These are phyloP conservation scores for Eimeria necatrix DNA, from an alignment of 169 alveolate species.

Conservation along the genomic window DNA sequence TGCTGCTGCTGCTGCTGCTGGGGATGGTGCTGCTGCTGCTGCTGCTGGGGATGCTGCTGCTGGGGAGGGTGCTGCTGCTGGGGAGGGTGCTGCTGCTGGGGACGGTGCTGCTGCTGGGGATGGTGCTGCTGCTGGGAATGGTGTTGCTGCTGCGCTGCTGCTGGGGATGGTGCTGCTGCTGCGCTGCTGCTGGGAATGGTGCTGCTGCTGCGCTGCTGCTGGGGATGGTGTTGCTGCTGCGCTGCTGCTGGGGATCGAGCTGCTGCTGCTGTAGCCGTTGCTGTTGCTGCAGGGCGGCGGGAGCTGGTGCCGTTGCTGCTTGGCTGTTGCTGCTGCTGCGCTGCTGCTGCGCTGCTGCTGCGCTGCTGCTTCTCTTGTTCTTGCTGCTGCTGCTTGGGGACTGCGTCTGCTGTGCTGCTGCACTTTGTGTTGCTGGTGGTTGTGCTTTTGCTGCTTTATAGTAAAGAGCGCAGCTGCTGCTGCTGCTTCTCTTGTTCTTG, in stretches of 20 bases:
- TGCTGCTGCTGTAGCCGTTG: neutral
- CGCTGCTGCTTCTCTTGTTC: neutral
- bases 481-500: too few relatives aligned
- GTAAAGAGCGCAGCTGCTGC: too few relatives aligned
- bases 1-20: neutral
- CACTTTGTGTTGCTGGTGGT: neutral
- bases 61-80: neutral
- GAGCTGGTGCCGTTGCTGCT: neutral
- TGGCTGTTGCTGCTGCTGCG: neutral
- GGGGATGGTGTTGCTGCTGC: neutral
- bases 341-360: neutral
- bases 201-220: neutral
- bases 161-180: neutral
- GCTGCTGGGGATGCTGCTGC: neutral
- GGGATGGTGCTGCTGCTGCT: constrained; percentile 13
- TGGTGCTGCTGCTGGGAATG: neutral
- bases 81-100: constrained; percentile 27
- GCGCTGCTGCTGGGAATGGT: neutral
- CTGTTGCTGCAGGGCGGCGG: neutral
- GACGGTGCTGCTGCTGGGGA: neutral
- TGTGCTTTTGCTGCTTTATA: constrained; percentile 7
- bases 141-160: neutral
- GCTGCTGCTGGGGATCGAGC: neutral
- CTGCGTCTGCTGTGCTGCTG: neutral
- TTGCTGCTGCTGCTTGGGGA: neutral